Percentiles rank a stretch among this genome's conserved stretches.
phyloP scores from a whole-genome alignment of 345 rosid species.

The Arabis alpina region DNA sequence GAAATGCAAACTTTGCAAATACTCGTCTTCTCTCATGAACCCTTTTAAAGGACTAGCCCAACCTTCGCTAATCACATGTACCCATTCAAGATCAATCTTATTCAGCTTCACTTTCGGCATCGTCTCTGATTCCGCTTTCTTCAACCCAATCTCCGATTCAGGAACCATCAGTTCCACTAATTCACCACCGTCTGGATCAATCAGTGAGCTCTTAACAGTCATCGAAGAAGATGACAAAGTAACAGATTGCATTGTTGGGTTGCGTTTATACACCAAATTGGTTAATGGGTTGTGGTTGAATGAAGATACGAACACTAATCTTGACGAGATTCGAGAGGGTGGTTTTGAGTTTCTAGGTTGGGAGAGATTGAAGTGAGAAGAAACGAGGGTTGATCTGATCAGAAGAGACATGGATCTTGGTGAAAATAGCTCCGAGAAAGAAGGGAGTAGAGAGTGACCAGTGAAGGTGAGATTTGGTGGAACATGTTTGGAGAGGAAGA shows the following conservation, averaged over 20 bases:
- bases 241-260: conserved; percentile 37
- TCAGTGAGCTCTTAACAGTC: conserved; percentile 66
- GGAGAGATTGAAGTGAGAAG: conserved; percentile 31
- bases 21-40: conserved; percentile 94
- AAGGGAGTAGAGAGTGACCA: conserved; percentile 41
- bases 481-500: conserved; percentile 30
- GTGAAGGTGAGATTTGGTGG: conserved; percentile 39
- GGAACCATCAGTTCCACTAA: conserved; percentile 75
- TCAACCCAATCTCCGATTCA: conserved; percentile 55
- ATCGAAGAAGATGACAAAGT: conserved; percentile 20
- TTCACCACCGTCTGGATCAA: conserved; percentile 91
- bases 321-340: conserved; percentile 29
- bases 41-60: conserved; percentile 97
- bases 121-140: conserved; percentile 59
- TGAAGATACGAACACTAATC: conserved; percentile 21
- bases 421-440: conserved; percentile 14
- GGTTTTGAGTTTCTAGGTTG: conserved; percentile 31
- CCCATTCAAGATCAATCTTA: conserved; percentile 90
- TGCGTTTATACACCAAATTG: conserved; percentile 33
- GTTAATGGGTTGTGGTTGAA: conserved; percentile 49
- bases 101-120: conserved; percentile 71
- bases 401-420: conserved; percentile 55
- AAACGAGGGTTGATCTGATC: conserved; percentile 45
- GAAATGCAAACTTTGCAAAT: conserved; percentile 89
- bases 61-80: conserved; percentile 88